A percentile compares a stretch with the other conserved stretches of the same genome.
phyloP scores from a whole-genome alignment of 257 asterid species.

The Forsythia viridissima region DNA sequence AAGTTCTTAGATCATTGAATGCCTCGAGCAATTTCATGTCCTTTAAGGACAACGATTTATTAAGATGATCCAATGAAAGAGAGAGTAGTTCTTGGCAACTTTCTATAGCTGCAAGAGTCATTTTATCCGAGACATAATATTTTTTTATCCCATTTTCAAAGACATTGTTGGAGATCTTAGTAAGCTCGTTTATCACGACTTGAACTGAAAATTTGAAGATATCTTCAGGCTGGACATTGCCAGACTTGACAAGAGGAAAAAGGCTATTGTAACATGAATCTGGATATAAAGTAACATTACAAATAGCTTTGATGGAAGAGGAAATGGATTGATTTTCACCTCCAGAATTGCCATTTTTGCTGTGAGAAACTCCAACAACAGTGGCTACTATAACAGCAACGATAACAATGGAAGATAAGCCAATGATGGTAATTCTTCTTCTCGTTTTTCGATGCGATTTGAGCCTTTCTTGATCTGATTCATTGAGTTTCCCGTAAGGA shows the following conservation, averaged over 20 bases:
- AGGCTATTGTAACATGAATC: slow-evolving; percentile 45
- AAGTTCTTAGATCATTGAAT: slow-evolving; percentile 29
- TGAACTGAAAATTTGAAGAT: slow-evolving; percentile 45
- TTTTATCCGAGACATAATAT: slow-evolving; percentile 31
- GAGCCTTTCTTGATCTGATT: slow-evolving; percentile 10
- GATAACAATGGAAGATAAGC: slow-evolving; percentile 15
- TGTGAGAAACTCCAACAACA: slow-evolving; percentile 14
- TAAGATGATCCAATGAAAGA: slow-evolving; percentile 42
- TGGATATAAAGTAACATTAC: slow-evolving; percentile 40
- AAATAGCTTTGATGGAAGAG: slow-evolving; percentile 34
- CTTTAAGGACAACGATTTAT: slow-evolving; percentile 17
- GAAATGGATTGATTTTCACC: background rate
- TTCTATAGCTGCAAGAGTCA: slow-evolving; percentile 32
- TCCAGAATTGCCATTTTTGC: slow-evolving; percentile 6
- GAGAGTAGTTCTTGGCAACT: slow-evolving; percentile 44
- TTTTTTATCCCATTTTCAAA: slow-evolving; percentile 16
- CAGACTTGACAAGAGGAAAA: slow-evolving; percentile 32
- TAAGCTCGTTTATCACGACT: slow-evolving; percentile 41
- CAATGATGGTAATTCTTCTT: slow-evolving; percentile 10
- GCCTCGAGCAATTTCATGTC: slow-evolving; percentile 6
- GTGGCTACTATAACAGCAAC: slow-evolving; percentile 25
- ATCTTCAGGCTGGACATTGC: slow-evolving; percentile 34
- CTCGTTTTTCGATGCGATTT: background rate
- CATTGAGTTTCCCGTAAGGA: background rate
- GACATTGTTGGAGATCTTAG: slow-evolving; percentile 27